Conservation (phyloP, 768 basidiomycete species). For the Termitomyces sp. region DNA sequence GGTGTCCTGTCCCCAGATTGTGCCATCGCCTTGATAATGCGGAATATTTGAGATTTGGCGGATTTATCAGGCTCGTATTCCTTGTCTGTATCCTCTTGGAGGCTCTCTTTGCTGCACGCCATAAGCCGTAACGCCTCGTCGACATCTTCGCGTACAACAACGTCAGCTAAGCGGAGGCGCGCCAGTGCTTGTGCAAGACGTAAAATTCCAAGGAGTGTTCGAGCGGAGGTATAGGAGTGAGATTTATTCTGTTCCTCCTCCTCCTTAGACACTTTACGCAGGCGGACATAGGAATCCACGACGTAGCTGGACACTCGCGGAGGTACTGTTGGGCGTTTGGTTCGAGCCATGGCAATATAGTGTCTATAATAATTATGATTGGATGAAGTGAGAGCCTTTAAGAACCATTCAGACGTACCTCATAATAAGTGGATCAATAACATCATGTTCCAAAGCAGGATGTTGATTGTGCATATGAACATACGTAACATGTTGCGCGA, state of each 20-base stretch:
- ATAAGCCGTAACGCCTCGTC: slow-evolving; percentile 96
- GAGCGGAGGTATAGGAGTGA: slow-evolving; percentile 92
- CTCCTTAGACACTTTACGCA: slow-evolving; percentile 90
- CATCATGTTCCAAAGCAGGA: slow-evolving; percentile 78
- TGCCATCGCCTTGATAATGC: slow-evolving; percentile 87
- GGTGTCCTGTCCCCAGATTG: slow-evolving; percentile 23
- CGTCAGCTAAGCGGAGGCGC: slow-evolving; percentile 78
- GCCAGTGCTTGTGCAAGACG: slow-evolving; percentile 94
- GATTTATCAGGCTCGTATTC: slow-evolving; percentile 74
- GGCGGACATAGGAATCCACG: slow-evolving; percentile 91
- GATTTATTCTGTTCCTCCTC: slow-evolving; percentile 84
- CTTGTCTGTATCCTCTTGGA: slow-evolving; percentile 73
- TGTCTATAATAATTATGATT: slow-evolving; percentile 45
- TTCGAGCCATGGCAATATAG: slow-evolving; percentile 90
- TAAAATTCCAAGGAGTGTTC: slow-evolving; percentile 90
- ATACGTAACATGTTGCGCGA: slow-evolving; percentile 95
- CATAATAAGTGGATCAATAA: slow-evolving; percentile 84
- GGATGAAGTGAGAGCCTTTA: slow-evolving; percentile 4
- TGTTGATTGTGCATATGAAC: slow-evolving; percentile 96
- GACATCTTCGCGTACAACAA: slow-evolving; percentile 81
- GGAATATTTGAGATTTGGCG: slow-evolving; percentile 76
- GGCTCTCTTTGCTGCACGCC: slow-evolving; percentile 92
- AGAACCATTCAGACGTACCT: slow-evolving; percentile 43
- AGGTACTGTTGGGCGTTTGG: slow-evolving; percentile 86
- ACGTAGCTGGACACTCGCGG: slow-evolving; percentile 86